phyloP scores from a whole-genome alignment of 768 basidiomycete species.

The Chalciporus piperatus region DNA sequence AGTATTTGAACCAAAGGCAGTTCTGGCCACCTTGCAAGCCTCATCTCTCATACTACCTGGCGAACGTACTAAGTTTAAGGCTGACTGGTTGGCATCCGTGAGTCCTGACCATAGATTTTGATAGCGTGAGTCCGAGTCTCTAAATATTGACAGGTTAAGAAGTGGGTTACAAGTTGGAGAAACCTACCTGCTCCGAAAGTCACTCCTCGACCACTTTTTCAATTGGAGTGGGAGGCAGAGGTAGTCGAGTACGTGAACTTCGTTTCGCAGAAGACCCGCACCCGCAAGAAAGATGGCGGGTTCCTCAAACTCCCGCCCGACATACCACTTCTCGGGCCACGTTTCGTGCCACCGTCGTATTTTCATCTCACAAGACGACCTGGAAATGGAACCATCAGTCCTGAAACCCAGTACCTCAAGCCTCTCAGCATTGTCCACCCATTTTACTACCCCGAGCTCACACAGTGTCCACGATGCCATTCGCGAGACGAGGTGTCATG shows the following conservation, averaged over 20 bases:
- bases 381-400: neutral
- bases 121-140: neutral
- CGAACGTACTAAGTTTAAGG: neutral
- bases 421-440: slow-evolving; percentile 1
- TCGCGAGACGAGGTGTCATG: neutral
- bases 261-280: slow-evolving; percentile 6
- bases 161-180: neutral
- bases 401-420: neutral
- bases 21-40: neutral
- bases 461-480: neutral
- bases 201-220: neutral
- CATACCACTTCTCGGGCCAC: slow-evolving; percentile 21
- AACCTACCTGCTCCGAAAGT: neutral
- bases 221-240: slow-evolving; percentile 21
- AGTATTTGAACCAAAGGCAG: slow-evolving; percentile 5
- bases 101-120: neutral
- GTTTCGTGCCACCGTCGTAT: slow-evolving; percentile 19
- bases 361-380: slow-evolving; percentile 5
- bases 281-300: slow-evolving; percentile 1
- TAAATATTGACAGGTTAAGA: neutral
- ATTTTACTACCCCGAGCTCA: slow-evolving; percentile 2
- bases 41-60: neutral
- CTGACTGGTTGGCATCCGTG: neutral
- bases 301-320: neutral
- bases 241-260: slow-evolving; percentile 22